Evolutionary conservation across 495 filamentous ascomycete species (phyloP).

Genomic region (Astrothelium subdiscretum): DNA sequence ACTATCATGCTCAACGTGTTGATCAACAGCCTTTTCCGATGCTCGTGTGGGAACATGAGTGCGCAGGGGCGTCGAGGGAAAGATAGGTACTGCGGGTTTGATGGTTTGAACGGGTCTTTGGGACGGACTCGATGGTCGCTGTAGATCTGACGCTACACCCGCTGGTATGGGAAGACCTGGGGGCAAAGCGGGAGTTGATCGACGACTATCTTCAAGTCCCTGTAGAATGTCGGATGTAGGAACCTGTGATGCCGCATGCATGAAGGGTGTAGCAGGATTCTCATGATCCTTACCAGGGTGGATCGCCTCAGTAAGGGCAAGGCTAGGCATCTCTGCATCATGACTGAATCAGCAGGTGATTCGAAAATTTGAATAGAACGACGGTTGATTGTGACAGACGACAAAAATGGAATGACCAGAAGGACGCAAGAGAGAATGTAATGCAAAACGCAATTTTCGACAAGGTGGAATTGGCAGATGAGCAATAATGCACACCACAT

Average conservation of each 20-base stretch:
- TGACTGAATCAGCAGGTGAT: not conserved
- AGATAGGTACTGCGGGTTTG: not conserved
- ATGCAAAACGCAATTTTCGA: not conserved
- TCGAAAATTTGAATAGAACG: not conserved
- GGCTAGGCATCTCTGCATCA: not conserved
- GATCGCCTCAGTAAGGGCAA: not conserved
- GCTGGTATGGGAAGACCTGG: slow-evolving; percentile 10
- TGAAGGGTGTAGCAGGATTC: not conserved
- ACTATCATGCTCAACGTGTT: not conserved
- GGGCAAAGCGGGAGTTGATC: slow-evolving; percentile 2
- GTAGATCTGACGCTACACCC: slow-evolving; percentile 6
- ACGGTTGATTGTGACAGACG: not conserved
- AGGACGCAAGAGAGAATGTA: not conserved
- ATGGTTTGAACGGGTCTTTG: not conserved
- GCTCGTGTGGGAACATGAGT: not conserved
- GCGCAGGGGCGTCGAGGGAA: not conserved
- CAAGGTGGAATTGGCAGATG: not conserved
- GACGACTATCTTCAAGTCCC: slow-evolving; percentile 13
- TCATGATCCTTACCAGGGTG: not conserved
- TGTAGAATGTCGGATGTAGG: slow-evolving; percentile 16
- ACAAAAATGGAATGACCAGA: not conserved
- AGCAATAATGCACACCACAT: slow-evolving; percentile 5
- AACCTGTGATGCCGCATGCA: not conserved
- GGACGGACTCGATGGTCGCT: not conserved
- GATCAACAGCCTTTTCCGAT: not conserved